phyloP scores from a whole-genome alignment of 2,329 filamentous ascomycete species.

The Xylariaceae sp. region DNA sequence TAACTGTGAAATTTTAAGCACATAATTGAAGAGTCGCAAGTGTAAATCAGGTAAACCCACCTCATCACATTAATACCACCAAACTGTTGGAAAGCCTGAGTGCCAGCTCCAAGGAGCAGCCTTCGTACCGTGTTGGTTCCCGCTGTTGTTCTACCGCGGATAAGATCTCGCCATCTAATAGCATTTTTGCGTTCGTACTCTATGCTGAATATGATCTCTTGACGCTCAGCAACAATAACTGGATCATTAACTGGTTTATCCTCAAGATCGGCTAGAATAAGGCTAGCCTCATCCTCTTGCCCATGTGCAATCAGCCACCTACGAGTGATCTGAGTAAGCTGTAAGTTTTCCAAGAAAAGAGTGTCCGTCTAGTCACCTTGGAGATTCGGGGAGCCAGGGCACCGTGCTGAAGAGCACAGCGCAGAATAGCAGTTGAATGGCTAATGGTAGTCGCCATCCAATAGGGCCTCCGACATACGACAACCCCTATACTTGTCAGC shows the following conservation, averaged over 20 bases:
- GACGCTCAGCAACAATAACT: conserved; percentile 31
- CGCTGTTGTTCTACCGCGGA: conserved; percentile 30
- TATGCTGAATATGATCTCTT: conserved; percentile 39
- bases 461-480: conserved; percentile 40
- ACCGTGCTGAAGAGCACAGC: conserved; percentile 36
- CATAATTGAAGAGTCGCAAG: background rate
- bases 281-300: conserved; percentile 36
- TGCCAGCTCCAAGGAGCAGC: conserved; percentile 35
- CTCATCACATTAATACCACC: conserved; percentile 25
- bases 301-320: conserved; percentile 42
- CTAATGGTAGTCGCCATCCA: conserved; percentile 49
- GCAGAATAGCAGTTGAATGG: conserved; percentile 47
- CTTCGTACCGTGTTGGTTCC: conserved; percentile 38
- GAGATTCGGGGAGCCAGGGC: conserved; percentile 40
- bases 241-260: conserved; percentile 36
- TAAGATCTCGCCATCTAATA: conserved; percentile 36
- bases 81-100: conserved; percentile 39
- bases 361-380: conserved; percentile 24
- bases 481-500: conserved; percentile 23
- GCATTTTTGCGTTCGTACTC: conserved; percentile 38
- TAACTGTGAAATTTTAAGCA: conserved; percentile 12
- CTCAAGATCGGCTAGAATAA: conserved; percentile 38
- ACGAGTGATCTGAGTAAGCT: conserved; percentile 1
- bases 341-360: background rate
- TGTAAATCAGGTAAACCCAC: conserved; percentile 4